These are phyloP conservation scores for Phytophthora citricola DNA, from an alignment of 352 stramenopile species.

Conservation along the genomic window DNA sequence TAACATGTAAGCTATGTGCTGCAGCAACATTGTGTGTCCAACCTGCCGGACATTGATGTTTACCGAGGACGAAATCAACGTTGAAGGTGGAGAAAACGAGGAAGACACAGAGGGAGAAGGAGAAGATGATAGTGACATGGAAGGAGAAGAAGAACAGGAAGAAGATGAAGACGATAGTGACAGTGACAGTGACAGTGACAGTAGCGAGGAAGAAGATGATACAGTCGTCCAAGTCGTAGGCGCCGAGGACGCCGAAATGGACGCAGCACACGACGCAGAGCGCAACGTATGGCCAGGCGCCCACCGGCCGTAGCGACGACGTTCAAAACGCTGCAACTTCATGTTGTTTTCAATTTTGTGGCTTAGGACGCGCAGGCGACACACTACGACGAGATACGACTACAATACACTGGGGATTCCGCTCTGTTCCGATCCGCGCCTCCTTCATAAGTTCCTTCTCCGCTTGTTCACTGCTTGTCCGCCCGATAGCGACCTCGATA, in stretches of 20 bases:
- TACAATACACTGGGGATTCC: constrained; percentile 25
- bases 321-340: background rate
- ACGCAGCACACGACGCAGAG: constrained; percentile 32
- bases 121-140: constrained; percentile 17
- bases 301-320: constrained; percentile 13
- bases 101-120: constrained; percentile 21
- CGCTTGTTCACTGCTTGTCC: too few relatives aligned
- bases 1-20: constrained; percentile 7
- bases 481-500: constrained; percentile 42
- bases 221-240: constrained; percentile 19
- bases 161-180: too few relatives aligned
- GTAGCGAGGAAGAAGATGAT: constrained; percentile 28
- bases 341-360: constrained; percentile 28
- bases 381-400: constrained; percentile 18
- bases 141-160: background rate
- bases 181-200: constrained; percentile 5
- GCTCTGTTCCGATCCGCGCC: constrained; percentile 6
- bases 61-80: constrained; percentile 41
- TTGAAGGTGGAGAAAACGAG: constrained; percentile 19
- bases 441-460: constrained; percentile 19
- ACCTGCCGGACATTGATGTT: constrained; percentile 68
- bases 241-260: constrained; percentile 27
- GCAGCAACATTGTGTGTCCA: constrained; percentile 67
- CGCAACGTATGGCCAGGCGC: constrained; percentile 32
- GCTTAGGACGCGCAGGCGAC: constrained; percentile 5